Percentiles rank a stretch among this genome's conserved stretches.
Evolutionary conservation across 202 grass and related monocot genomes (phyloP).

Genomic region (Brachypodium distachyon): DNA sequence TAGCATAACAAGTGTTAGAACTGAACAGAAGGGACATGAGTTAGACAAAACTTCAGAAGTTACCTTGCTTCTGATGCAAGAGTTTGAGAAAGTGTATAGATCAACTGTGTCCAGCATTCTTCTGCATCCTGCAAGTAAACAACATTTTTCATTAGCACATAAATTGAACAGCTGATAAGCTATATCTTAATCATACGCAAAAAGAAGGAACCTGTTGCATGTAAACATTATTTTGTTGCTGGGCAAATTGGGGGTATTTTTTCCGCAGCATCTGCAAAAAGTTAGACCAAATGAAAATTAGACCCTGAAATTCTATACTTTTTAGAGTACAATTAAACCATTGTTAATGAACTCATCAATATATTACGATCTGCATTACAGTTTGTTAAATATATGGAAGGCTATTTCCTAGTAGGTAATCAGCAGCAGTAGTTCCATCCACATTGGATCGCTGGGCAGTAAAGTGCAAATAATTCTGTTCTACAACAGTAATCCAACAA

Average conservation of each 20-base stretch:
- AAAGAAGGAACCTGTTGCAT: slow-evolving; percentile 72
- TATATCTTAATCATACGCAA: background rate
- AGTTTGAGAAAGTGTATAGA: slow-evolving; percentile 90
- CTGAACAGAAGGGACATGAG: background rate
- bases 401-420: background rate
- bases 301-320: too few relatives aligned
- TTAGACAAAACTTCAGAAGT: background rate
- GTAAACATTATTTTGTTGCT: slow-evolving; percentile 81
- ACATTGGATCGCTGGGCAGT: too few relatives aligned
- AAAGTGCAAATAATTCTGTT: background rate
- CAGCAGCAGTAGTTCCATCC: background rate
- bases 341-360: too few relatives aligned
- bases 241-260: slow-evolving; percentile 87
- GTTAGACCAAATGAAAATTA: background rate
- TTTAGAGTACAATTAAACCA: too few relatives aligned
- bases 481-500: background rate
- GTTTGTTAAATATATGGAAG: background rate
- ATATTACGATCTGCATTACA: background rate
- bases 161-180: background rate
- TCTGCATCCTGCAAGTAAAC: slow-evolving; percentile 69
- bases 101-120: slow-evolving; percentile 89
- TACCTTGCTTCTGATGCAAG: slow-evolving; percentile 75
- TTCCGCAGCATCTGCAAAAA: slow-evolving; percentile 63
- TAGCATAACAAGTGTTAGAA: background rate
- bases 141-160: background rate